These are phyloP conservation scores for Zanthoxylum bungeanum DNA, from an alignment of 345 rosid genomes.

Conservation along the genomic window DNA sequence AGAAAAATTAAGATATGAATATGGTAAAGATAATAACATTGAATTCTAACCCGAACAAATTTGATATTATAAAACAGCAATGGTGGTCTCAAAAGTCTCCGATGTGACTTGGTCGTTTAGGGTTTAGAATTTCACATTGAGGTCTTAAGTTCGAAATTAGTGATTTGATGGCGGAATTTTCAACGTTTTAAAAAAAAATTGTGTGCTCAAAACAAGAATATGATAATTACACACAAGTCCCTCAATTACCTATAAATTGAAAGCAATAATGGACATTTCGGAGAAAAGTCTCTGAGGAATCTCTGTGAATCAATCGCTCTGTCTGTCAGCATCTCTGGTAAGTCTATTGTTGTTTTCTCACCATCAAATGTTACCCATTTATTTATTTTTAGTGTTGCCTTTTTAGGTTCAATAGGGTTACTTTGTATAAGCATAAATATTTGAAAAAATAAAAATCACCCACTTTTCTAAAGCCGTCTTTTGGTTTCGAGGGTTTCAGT, in stretches of 20 bases:
- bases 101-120: no score
- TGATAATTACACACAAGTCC: constrained; percentile 13
- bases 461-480: not conserved
- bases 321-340: not conserved
- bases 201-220: no score
- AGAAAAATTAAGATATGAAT: no score
- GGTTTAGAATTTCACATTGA: no score
- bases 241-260: constrained; percentile 26
- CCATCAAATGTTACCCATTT: constrained; percentile 2
- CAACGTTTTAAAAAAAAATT: no score
- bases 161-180: no score
- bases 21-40: no score
- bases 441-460: no score
- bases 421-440: not conserved
- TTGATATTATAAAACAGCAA: no score
- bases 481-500: constrained; percentile 4
- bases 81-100: no score
- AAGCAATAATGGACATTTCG: not conserved
- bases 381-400: not conserved
- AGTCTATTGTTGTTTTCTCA: constrained; percentile 12
- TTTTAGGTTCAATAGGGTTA: not conserved
- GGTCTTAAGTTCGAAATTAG: no score
- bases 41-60: no score
- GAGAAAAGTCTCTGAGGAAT: not conserved
- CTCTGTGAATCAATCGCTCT: not conserved